A percentile compares a stretch with the other conserved stretches of the same genome.
Conservation (phyloP, 345 rosid genomes). For the Ceriops zippeliana region DNA sequence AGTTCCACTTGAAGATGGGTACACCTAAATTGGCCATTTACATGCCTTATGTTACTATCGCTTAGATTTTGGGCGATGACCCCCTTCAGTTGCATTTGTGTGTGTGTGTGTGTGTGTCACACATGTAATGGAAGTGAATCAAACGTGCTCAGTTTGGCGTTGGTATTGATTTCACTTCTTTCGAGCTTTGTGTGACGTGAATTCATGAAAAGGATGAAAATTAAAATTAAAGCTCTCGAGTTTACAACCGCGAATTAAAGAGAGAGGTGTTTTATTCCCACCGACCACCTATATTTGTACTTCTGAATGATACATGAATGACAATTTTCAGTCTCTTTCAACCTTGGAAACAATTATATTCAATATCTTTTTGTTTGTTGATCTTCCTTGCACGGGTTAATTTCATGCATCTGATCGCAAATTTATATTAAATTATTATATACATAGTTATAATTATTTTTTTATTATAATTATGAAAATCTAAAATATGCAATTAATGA, state of each 20-base stretch:
- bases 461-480: no score
- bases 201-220: slow-evolving; percentile 15
- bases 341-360: neutral
- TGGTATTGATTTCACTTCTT: slow-evolving; percentile 7
- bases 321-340: slow-evolving; percentile 11
- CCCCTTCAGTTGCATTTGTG: neutral
- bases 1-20: neutral
- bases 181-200: neutral
- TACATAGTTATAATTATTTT: no score
- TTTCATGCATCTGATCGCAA: neutral
- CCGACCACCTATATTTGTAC: slow-evolving; percentile 11
- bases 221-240: slow-evolving; percentile 28
- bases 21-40: neutral
- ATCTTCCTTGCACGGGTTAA: neutral
- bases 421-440: no score
- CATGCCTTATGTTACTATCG: neutral
- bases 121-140: neutral
- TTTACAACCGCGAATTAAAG: slow-evolving; percentile 21
- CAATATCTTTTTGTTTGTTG: slow-evolving; percentile 3
- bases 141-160: neutral
- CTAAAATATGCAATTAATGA: no score
- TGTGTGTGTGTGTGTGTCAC: neutral
- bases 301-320: neutral
- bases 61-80: neutral
- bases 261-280: neutral